phyloP scores from a whole-genome alignment of 192 early-diverging fungal species.

The Gamsiella multidivaricata region DNA sequence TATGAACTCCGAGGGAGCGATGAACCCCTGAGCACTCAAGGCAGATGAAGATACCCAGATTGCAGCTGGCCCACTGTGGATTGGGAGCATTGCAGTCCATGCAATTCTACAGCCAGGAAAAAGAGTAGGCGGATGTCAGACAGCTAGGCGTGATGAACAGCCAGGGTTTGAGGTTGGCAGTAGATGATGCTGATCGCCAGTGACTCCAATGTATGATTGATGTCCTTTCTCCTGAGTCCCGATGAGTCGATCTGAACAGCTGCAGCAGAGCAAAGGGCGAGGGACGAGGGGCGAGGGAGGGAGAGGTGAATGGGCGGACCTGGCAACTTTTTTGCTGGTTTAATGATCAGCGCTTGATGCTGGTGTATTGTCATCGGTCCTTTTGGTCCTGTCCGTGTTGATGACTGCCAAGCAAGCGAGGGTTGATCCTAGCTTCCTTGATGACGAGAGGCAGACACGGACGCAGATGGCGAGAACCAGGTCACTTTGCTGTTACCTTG shows the following conservation, averaged over 20 bases:
- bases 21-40: slow-evolving; percentile 94
- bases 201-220: too few relatives aligned
- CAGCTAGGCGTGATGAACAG: neutral
- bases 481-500: slow-evolving; percentile 47
- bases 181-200: neutral
- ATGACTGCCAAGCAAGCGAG: too few relatives aligned
- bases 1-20: slow-evolving; percentile 82
- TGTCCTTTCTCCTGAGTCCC: neutral
- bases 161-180: neutral
- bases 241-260: too few relatives aligned
- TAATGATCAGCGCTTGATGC: too few relatives aligned
- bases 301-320: too few relatives aligned
- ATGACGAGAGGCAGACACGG: neutral
- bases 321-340: too few relatives aligned
- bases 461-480: neutral
- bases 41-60: slow-evolving; percentile 96
- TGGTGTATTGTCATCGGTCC: too few relatives aligned
- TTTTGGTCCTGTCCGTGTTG: too few relatives aligned
- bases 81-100: slow-evolving; percentile 91
- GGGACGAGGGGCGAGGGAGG: too few relatives aligned
- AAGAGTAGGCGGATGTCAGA: slow-evolving; percentile 1
- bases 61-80: slow-evolving; percentile 92
- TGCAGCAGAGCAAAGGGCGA: too few relatives aligned
- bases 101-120: slow-evolving; percentile 65
- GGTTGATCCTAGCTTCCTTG: too few relatives aligned